Evolutionary conservation across 73 alveolate genomes (phyloP).

Genomic region (Strombidium stylifer): DNA sequence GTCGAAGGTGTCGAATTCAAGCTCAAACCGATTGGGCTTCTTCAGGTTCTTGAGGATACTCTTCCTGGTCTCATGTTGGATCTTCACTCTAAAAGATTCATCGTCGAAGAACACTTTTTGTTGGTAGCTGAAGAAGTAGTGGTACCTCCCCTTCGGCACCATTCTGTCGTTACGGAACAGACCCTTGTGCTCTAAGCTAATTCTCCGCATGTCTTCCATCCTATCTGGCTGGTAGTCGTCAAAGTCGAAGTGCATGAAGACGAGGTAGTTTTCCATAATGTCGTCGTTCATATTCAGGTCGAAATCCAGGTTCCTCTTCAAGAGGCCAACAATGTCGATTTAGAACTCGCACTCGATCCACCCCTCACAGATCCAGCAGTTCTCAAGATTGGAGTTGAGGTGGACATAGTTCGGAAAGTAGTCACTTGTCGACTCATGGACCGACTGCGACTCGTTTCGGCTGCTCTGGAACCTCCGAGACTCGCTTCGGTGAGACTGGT

Average conservation of each 20-base stretch:
- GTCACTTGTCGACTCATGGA: no score
- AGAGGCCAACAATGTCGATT: conserved; percentile 3
- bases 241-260: conserved; percentile 55
- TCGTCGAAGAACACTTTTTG: no score
- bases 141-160: conserved; percentile 48
- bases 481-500: neutral
- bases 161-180: conserved; percentile 7
- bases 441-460: no score
- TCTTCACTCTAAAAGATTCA: no score
- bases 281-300: conserved; percentile 3
- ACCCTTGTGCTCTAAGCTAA: neutral
- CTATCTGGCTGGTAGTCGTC: conserved; percentile 59
- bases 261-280: conserved; percentile 21
- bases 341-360: conserved; percentile 43
- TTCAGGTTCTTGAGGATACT: neutral
- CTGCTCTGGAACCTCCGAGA: conserved; percentile 5
- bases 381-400: conserved; percentile 10
- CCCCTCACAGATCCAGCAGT: conserved; percentile 66
- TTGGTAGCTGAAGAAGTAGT: conserved; percentile 35
- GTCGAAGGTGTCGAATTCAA: neutral
- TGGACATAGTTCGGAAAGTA: conserved; percentile 7
- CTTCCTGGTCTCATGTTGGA: no score
- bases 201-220: conserved; percentile 30
- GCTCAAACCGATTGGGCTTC: neutral
- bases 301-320: no score